Evolutionary conservation across 805 yeast genomes (phyloP), one percentile per base, ranked within the genome.

Genomic region (Ogataea pilisensis): DNA sequence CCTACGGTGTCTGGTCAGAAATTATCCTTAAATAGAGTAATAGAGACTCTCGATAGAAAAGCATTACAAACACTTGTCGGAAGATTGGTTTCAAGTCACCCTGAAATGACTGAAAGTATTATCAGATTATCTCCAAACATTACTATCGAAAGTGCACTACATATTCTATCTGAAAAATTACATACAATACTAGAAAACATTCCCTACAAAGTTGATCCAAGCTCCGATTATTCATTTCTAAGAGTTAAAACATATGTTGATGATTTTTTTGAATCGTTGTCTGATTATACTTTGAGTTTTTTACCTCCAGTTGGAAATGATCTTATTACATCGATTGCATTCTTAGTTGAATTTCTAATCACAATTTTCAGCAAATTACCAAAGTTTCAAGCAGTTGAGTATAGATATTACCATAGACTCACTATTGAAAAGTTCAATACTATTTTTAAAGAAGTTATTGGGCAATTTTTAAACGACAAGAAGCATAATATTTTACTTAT

Each of bases 121-220:
- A 53, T 68, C 16, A 59, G 64, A 33, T 53, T 73, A 45, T 72
- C 85, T 1, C 87, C 90, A 20, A 68, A 68, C 37, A 79, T 89
- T 13, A 67, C 80, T 0, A 70, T 78, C 4, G 59, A 66, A 11
- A 70, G 73, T 42, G 73, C 85, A 5, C 57, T 82, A 8, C 66
- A 62, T 9, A 66, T 77, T 31, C 65, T 88, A 38, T 58, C 65
- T 29, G 51, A 55, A 6, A 76, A 79, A 52, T 64, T 75, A 35
- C 57, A 69, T 17, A 56, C 54, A 4, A 74, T 85, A 21, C 51
- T 64, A 17, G 58, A 59, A 8, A 70, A 73, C 44, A 61, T 88
- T 48, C 96, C 96, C 1, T 86, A 84, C 59, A 80, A 81, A 49
- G 87, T 86, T 47, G 89, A 85, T 51, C 69, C 73, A 8, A 69